Evolutionary conservation across 2,329 filamentous ascomycete species (phyloP).

Genomic region (Fusarium lateritium): DNA sequence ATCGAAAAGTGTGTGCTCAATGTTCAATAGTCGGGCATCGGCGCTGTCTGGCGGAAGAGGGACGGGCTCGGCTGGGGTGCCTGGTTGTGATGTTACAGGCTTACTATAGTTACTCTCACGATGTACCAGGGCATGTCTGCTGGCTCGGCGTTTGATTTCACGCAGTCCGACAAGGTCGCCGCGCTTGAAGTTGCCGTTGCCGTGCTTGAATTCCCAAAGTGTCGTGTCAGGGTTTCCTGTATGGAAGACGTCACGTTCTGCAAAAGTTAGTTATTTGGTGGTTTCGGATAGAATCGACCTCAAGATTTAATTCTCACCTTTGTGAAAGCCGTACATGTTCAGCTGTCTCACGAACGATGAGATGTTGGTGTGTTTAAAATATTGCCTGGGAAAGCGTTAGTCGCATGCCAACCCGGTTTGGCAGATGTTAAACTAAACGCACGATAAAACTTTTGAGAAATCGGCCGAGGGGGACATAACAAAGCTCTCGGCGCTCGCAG

Average conservation of each 20-base stretch:
- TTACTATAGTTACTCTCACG: conserved; percentile 90
- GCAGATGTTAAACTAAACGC: conserved; percentile 59
- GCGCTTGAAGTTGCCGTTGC: conserved; percentile 95
- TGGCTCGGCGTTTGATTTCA: conserved; percentile 96
- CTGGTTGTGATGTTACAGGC: conserved; percentile 80
- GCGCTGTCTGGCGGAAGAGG: conserved; percentile 78
- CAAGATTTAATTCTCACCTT: conserved; percentile 72
- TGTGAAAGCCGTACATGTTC: conserved; percentile 99
- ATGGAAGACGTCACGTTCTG: conserved; percentile 98
- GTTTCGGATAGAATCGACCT: neutral
- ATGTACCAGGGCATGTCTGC: conserved; percentile 92
- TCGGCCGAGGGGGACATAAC: conserved; percentile 98
- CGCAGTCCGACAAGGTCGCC: conserved; percentile 91
- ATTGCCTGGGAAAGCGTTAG: conserved; percentile 76
- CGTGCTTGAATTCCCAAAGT: conserved; percentile 99
- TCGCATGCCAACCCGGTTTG: neutral
- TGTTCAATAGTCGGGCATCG: conserved; percentile 79
- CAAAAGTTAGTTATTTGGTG: conserved; percentile 15
- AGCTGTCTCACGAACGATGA: conserved; percentile 98
- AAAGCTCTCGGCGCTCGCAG: conserved; percentile 92
- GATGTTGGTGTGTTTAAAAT: conserved; percentile 99
- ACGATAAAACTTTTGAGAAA: conserved; percentile 98
- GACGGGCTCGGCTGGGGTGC: conserved; percentile 87
- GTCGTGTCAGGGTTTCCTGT: conserved; percentile 93
- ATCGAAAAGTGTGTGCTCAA: conserved; percentile 89